Evolutionary conservation across 1,284 basidiomycete species (phyloP), one percentile per base, ranked within the genome.

Genomic region (Ceratobasidium sp.): DNA sequence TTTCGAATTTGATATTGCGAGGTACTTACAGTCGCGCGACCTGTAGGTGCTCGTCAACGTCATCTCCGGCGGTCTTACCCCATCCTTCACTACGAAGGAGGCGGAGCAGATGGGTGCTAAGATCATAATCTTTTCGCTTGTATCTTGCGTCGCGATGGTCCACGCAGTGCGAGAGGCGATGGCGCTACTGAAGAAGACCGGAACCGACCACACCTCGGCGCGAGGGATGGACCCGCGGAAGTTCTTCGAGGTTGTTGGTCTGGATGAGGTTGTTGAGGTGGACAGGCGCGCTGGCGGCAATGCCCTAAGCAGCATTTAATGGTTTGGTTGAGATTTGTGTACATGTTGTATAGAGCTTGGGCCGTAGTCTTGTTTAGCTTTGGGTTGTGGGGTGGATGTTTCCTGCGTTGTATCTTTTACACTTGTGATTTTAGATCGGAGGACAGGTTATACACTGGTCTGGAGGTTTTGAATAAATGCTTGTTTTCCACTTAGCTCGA

Each of bases 171-270:
- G 90, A 67, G 87, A 86, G 4, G 90, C 91, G 1, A 91, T 92
- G 90, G 85, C 85, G 28, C 88, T 88, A 1, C 81, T 92, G 46
- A 91, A 87, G 83, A 90, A 90, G 83, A 91, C 90, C 1, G 90
- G 90, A 38, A 91, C 90, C 9, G 90, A 92, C 79, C 89, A 87
- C 78, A 77, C 81, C 21, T 87, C 88, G 28, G 88, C 90, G 0
- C 84, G 88, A 80, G 90, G 90, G n/a, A 92, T 92, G 90, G 90
- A 90, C 76, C 90, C 90, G 26, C 89, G 88, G 78, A 84, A 85
- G 69, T 91, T 91, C 84, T 91, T 91, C 80, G 86, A 89, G 78
- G 87, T 91, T 72, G 90, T 91, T 89, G 90, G 84, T 84, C 82
- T 91, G 9, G 80, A 85, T 44, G 86, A 88, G 21, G 83, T 90